These are phyloP conservation scores for Ceratopteris richardii DNA, from an alignment of 75 land plant species.

Conservation along the genomic window DNA sequence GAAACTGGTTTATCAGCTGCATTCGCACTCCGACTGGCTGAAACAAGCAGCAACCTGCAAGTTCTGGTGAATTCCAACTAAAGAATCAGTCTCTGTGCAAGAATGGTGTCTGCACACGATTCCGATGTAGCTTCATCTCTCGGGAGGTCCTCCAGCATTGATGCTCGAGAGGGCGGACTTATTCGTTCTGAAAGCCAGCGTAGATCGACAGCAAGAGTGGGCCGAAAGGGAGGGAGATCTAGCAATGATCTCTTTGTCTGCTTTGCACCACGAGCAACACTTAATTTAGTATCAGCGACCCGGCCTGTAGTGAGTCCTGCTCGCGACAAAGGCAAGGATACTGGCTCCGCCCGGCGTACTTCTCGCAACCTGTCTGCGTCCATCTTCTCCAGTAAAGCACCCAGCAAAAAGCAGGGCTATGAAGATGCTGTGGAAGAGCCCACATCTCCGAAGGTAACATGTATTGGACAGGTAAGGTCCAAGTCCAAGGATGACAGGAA, in stretches of 20 bases:
- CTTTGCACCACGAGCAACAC: conserved; percentile 42
- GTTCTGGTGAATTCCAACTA: no score
- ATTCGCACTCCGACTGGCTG: no score
- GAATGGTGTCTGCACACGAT: no score
- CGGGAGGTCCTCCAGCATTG: conserved; percentile 1
- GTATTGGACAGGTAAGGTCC: conserved; percentile 83
- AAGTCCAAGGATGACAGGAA: conserved; percentile 48
- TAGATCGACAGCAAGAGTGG: conserved; percentile 1
- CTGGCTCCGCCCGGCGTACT: background rate
- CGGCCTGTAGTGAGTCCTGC: conserved; percentile 41
- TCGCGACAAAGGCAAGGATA: conserved; percentile 12
- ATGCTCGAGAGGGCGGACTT: background rate
- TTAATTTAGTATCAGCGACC: conserved; percentile 20
- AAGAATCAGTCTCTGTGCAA: no score
- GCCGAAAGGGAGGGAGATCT: conserved; percentile 6
- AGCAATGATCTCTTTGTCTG: conserved; percentile 48
- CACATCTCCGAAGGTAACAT: conserved; percentile 81
- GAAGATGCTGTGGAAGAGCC: conserved; percentile 55
- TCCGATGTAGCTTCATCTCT: background rate
- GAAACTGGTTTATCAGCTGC: no score
- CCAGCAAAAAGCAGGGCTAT: conserved; percentile 37
- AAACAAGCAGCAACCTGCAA: no score
- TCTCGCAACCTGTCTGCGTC: conserved; percentile 47
- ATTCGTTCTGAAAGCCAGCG: background rate
- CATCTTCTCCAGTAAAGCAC: conserved; percentile 26